Conservation (phyloP, 441 rosid species). For the Gossypium davidsonii region DNA sequence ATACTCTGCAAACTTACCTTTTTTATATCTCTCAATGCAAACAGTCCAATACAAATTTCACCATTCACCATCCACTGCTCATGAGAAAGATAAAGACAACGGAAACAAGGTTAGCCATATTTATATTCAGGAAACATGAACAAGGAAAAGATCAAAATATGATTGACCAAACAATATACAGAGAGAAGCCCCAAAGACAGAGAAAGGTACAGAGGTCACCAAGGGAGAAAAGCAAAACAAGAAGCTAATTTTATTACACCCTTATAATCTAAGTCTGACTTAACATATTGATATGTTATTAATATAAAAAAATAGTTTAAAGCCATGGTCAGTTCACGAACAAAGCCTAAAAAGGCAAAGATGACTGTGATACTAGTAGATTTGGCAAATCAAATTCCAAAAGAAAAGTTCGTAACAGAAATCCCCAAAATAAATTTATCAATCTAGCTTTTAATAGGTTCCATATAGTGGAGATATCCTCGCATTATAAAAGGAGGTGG, state of each 20-base stretch:
- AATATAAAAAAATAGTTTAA: neutral
- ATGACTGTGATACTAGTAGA: neutral
- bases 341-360: slow-evolving; percentile 1
- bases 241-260: neutral
- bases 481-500: neutral
- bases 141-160: neutral
- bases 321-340: neutral
- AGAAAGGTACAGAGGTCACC: slow-evolving; percentile 1
- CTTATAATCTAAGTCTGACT: neutral
- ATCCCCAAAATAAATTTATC: neutral
- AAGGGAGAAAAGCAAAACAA: neutral
- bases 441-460: neutral
- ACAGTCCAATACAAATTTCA: slow-evolving; percentile 94
- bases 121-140: slow-evolving; percentile 1
- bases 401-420: neutral
- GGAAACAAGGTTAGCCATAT: slow-evolving; percentile 8
- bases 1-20: slow-evolving; percentile 42
- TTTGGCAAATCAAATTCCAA: slow-evolving; percentile 5
- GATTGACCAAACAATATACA: neutral
- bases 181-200: neutral
- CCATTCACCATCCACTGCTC: slow-evolving; percentile 99
- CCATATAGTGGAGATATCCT: neutral
- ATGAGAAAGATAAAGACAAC: slow-evolving; percentile 12
- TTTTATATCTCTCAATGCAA: slow-evolving; percentile 80
- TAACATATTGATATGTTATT: neutral